Percentiles rank a stretch among this genome's conserved stretches.
Evolutionary conservation across 768 basidiomycete species (phyloP).

Genomic region (Lactarius quietus): DNA sequence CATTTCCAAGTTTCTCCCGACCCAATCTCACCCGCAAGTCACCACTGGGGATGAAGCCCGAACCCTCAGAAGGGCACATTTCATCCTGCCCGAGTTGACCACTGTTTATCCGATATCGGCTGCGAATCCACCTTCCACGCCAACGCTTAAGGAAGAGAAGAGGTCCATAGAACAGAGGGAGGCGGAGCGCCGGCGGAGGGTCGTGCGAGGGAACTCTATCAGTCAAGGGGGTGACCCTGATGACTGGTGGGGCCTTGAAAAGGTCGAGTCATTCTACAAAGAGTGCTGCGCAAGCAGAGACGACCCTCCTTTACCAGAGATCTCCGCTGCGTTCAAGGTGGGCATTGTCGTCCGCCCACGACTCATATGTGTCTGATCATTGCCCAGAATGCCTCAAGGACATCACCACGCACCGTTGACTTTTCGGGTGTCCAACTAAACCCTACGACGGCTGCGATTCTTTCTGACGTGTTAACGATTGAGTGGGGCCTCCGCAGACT

Average conservation of each 20-base stretch:
- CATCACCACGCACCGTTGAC: conserved; percentile 67
- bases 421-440: conserved; percentile 78
- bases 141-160: conserved; percentile 77
- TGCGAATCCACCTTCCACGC: conserved; percentile 76
- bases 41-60: conserved; percentile 43
- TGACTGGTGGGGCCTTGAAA: conserved; percentile 83
- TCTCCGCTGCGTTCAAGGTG: conserved; percentile 72
- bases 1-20: conserved; percentile 70
- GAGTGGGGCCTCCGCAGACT: conserved; percentile 92
- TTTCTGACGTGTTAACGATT: conserved; percentile 88
- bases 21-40: conserved; percentile 36
- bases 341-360: not conserved
- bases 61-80: conserved; percentile 84
- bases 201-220: conserved; percentile 55
- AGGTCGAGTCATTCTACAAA: conserved; percentile 81
- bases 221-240: conserved; percentile 35
- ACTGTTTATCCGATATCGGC: conserved; percentile 91
- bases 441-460: conserved; percentile 62
- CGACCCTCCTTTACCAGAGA: conserved; percentile 59
- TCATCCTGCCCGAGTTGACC: conserved; percentile 81
- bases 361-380: conserved; percentile 8
- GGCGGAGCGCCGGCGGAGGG: conserved; percentile 58
- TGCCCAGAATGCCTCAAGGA: conserved; percentile 47
- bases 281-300: conserved; percentile 81
- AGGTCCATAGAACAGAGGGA: conserved; percentile 74